Evolutionary conservation across 371 early-diverging fungal species (phyloP).

Genomic region (Zancudomyces culisetae): DNA sequence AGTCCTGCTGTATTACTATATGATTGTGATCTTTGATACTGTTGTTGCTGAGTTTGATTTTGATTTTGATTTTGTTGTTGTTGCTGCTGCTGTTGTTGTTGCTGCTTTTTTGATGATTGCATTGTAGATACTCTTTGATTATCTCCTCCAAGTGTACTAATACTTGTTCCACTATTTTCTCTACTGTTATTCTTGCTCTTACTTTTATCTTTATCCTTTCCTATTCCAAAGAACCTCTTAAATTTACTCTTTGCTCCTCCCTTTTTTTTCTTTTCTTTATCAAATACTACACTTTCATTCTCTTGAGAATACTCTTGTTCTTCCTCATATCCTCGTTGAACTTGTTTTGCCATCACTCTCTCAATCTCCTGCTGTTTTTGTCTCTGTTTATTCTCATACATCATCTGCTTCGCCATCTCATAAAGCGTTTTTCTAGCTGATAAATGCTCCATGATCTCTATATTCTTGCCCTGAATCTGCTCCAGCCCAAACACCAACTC

Average conservation of each 20-base stretch:
- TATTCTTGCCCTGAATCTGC: constrained; percentile 18
- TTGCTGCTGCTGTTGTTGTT: no score
- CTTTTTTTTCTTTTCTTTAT: background rate
- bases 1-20: background rate
- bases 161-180: background rate
- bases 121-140: no score
- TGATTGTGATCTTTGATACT: background rate
- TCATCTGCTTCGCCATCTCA: constrained; percentile 23
- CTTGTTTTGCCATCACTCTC: background rate
- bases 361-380: background rate
- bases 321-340: background rate
- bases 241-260: background rate
- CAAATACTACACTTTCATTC: no score
- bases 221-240: background rate
- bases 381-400: constrained; percentile 7
- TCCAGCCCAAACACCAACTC: constrained; percentile 8
- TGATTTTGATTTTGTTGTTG: no score
- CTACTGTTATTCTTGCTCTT: no score
- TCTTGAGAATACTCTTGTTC: background rate
- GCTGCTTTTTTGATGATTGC: no score
- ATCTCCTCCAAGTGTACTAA: no score
- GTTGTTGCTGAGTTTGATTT: background rate
- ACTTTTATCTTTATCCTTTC: background rate
- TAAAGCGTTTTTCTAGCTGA: no score
- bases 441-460: constrained; percentile 26